Evolutionary conservation across 1,284 basidiomycete species (phyloP), one percentile per base, ranked within the genome.

Genomic region (Prillingera fragicola): DNA sequence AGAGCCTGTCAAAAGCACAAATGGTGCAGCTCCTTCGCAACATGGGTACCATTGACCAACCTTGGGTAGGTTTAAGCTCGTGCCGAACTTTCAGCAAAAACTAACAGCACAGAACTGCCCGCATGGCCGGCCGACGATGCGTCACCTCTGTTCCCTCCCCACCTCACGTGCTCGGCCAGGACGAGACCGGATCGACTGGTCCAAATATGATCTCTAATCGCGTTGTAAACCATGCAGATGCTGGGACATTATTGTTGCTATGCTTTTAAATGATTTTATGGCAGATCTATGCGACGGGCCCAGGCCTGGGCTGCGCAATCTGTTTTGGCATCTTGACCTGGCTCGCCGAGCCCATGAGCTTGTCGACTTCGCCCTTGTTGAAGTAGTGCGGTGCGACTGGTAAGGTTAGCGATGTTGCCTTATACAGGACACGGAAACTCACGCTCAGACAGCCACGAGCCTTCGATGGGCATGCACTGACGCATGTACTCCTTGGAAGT

Each of bases 401-500:
- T n/a, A 28, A 33, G 32, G 25, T 32, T 23, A 28, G 21, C 6
- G 31, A 24, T 34, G 33, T 46, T 21, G 35, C 41, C 24, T 14
- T 27, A n/a, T 27, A 13, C 25, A 12, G 25, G 13, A 29, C 23
- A 12, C 12, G 17, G 10, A 6, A 4, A 73, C 80, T 54, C 44
- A 84, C 87, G 85, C 78, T 97, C 91, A 39, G 95, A 69, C 35
- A 98, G 69, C 94, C 94, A 97, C 32, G 80, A 72, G 1, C 91
- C 85, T 65, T 95, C 92, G 65, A 98, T 96, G 62, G 95, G 90
- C 90, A 97, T 97, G 32, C 91, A 80, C 78, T 96, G 91, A 45
- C 89, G 83, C 65, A 73, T 74, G 58, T 72, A 77, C 57, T 79
- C 77, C 57, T 78, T 78, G 37, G 69, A 71, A 10, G 78, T 80